Evolutionary conservation across 495 filamentous ascomycete genomes (phyloP), one percentile per base, ranked within the genome.

Genomic region (Podospora appendiculata): DNA sequence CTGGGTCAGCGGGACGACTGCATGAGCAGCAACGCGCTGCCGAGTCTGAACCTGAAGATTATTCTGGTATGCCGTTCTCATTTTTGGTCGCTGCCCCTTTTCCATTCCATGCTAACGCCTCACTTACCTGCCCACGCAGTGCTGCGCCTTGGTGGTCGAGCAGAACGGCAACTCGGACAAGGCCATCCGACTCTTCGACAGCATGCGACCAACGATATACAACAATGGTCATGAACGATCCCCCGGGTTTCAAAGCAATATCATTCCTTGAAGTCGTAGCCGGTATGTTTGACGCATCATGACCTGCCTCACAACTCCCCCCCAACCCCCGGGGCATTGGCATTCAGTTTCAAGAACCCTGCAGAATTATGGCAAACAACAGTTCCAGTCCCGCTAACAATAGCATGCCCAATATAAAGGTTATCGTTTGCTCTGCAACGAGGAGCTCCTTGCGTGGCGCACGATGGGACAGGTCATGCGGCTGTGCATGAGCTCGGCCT

Each of bases 401-500:
- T 25, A 5, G n/a, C n/a, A n/a, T n/a, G n/a, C n/a, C n/a, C 25
- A 25, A 25, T 25, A n/a, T n/a, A n/a, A 25, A 25, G 25, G 88
- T 44, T 95, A 94, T 68, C 79, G 90, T 60, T 95, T 89, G 54
- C 83, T 92, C 47, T 81, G 79, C 17, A 88, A 88, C 50, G 86
- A 93, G 57, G 89, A 95, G 65, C 75, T 83, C 3, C 78, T 89
- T 55, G 85, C 86, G 7, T 95, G 89, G 80, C 79, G 89, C 1
- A 70, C 89, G 14, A 88, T 89, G 55, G 89, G 89, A 10, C 72
- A 89, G 45, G 81, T 86, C 9, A 79, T 82, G 7, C 79, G 88
- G 0, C 79, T 89, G 66, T 91, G 87, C 53, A 71, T 93, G 5
- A 93, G 65, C 70, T 92, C 45, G 89, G 89, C 6, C 71, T 95